Evolutionary conservation across 2,329 filamentous ascomycete species (phyloP).

Genomic region (Aspergillus intermedius): DNA sequence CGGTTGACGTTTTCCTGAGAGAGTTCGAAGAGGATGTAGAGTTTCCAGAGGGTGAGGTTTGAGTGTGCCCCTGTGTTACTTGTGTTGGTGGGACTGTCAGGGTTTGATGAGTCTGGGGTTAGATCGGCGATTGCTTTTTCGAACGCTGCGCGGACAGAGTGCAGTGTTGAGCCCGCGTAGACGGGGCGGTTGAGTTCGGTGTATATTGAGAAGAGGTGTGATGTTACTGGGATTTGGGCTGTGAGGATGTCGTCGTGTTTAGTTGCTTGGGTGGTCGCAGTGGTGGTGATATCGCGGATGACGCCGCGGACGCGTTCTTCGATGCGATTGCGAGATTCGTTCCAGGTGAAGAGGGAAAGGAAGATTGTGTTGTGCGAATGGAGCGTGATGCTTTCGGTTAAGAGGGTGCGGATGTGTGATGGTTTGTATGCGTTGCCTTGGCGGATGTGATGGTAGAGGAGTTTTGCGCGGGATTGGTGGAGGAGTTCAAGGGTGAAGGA

Average conservation of each 20-base stretch:
- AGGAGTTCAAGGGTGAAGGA: conserved; percentile 51
- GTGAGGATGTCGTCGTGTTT: not conserved
- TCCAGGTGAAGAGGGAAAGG: conserved; percentile 64
- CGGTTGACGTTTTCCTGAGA: conserved; percentile 31
- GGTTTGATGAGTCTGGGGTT: conserved; percentile 2
- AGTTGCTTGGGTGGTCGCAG: conserved; percentile 14
- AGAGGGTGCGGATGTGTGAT: conserved; percentile 54
- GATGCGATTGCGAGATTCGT: conserved; percentile 64
- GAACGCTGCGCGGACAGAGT: conserved; percentile 51
- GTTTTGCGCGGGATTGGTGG: conserved; percentile 60
- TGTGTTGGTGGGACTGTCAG: conserved; percentile 1
- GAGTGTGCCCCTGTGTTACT: conserved; percentile 19
- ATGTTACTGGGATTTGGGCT: conserved; percentile 33
- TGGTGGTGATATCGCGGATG: conserved; percentile 39
- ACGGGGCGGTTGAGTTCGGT: conserved; percentile 45
- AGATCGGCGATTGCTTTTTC: conserved; percentile 43
- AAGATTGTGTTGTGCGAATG: conserved; percentile 76
- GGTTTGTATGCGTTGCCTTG: conserved; percentile 62
- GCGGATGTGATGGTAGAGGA: conserved; percentile 62
- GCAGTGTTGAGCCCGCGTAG: conserved; percentile 41
- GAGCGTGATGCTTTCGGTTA: conserved; percentile 53
- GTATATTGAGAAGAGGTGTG: conserved; percentile 51
- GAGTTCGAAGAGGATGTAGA: conserved; percentile 47
- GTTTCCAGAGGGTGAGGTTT: conserved; percentile 45
- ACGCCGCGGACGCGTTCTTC: conserved; percentile 69